Evolutionary conservation across 768 basidiomycete genomes (phyloP), one percentile per base, ranked within the genome.

Genomic region (Podaxis sp.): DNA sequence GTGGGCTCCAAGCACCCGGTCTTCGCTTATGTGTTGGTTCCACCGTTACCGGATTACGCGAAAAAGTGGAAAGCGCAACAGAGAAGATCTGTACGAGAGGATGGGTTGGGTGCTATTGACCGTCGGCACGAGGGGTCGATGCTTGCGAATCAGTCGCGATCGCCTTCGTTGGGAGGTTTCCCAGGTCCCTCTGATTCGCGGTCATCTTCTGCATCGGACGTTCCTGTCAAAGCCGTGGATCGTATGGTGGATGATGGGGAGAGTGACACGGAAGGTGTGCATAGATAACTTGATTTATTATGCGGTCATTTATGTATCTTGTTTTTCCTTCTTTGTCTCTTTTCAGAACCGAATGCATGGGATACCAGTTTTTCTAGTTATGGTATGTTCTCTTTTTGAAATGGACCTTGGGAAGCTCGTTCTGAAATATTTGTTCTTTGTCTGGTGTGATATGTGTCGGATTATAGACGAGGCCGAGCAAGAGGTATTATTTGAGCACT

Each of bases 401-500:
- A 44, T 44, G 35, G 40, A 25, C 50, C 48, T 5, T 3, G 25
- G 50, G 48, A 13, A 5, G 16, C 2, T 16, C 1, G 35, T 25
- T 46, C 50, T 35, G 18, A 53, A 60, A 18, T 36, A 10, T 54
- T 61, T 55, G 38, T 27, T 27, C 40, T 50, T 21, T 47, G 57
- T 61, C 64, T 63, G 37, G 59, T 58, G 37, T 56, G 53, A 66
- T 65, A 68, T 69, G 53, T 52, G 28, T 32, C 28, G 1, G 65
- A 47, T 66, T 70, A 35, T 63, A 82, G 84, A 81, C 64, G 73
- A 70, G 25, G 71, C 65, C 62, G 83, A 83, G 65, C 73, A 69
- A 50, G 71, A 77, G 44, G 79, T 79, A 35, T 38, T 61, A 37
- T 46, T 13, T 47, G 52, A 61, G 27, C 42, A 61, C 37, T 54